phyloP scores from a whole-genome alignment of 2,329 filamentous ascomycete genomes.

The Dothideomycetes sp. region DNA sequence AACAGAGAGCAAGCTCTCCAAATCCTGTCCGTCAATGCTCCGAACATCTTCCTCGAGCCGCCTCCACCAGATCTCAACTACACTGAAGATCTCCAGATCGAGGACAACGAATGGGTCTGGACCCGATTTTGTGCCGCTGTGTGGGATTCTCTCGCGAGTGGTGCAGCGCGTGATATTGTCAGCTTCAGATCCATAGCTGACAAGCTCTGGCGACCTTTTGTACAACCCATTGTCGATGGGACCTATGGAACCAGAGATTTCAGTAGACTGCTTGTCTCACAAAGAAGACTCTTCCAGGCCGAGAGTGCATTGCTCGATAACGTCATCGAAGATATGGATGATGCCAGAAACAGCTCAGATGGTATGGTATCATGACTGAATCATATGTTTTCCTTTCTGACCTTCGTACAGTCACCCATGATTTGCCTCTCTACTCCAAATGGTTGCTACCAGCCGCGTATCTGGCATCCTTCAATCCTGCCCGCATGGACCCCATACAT shows the following conservation, averaged over 20 bases:
- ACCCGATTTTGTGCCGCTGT: constrained; percentile 70
- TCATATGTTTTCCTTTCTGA: not conserved
- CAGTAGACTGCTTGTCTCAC: constrained; percentile 65
- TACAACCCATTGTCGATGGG: constrained; percentile 63
- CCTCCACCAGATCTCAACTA: constrained; percentile 33
- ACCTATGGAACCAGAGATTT: constrained; percentile 71
- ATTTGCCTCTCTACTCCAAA: constrained; percentile 60
- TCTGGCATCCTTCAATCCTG: constrained; percentile 68
- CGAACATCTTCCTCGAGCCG: constrained; percentile 32
- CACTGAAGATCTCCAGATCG: constrained; percentile 33
- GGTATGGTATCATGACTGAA: not conserved
- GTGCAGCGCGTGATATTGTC: constrained; percentile 68
- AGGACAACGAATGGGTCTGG: constrained; percentile 62
- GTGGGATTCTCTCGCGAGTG: constrained; percentile 75
- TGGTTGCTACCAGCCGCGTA: constrained; percentile 68
- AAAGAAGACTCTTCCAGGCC: constrained; percentile 59
- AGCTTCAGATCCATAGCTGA: constrained; percentile 59
- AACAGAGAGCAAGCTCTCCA: constrained; percentile 66
- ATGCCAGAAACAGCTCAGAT: constrained; percentile 3
- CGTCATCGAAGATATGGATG: constrained; percentile 6
- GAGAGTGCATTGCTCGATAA: constrained; percentile 55
- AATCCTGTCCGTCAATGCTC: constrained; percentile 55
- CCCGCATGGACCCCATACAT: constrained; percentile 60
- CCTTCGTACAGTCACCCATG: constrained; percentile 25
- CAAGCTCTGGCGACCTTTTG: constrained; percentile 77